Base-by-base conservation (phyloP, 1,284 basidiomycete genomes). In the Leccinum griseonigrum region DNA sequence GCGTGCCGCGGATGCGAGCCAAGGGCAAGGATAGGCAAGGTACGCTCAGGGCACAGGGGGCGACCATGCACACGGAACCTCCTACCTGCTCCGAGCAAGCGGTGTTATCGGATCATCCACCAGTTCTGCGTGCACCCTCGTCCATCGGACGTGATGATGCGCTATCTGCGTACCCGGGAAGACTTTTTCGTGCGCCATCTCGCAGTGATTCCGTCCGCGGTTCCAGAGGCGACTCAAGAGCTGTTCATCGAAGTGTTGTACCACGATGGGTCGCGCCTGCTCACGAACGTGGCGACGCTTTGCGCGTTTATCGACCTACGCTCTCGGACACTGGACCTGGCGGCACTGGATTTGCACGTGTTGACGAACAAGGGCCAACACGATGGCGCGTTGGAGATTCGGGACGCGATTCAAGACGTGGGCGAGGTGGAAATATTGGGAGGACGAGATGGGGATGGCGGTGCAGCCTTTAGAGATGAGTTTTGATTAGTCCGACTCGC, bases 261-360 rank as follows among this genome's bases (percentile, higher is more conserved):
- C 69, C 79, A 80, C 11, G 92, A 95, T 67, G 88, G 92, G 5
- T 82, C 84, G 13, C 81, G 85, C 18, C 80, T 94, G n/a, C 77
- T 81, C 36, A 94, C 22, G 22, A 26, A 26, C 22, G 22, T 26
- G 22, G 22, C 22, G 22, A 26, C 22, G 22, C 22, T 26, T 26
- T 26, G 22, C 22, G 22, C 22, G 22, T 26, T 26, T 26, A 26
- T 26, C 94, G 1, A 91, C 40, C 81, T 92, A 56, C 88, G 94
- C 51, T 91, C 94, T 1, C 92, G 88, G 77, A 85, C 98, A 28
- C 84, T 98, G 61, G 90, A 97, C 64, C 84, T 93, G 29, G 88
- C 90, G 8, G 94, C 96, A 0, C 81, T 99, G 28, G 97, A 99
- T 71, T 78, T 98, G 13, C 96, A 97, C 67, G 85, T 93, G 16